Evolutionary conservation across 73 alveolate species (phyloP).

Genomic region (Paramecium tetraurelia): DNA sequence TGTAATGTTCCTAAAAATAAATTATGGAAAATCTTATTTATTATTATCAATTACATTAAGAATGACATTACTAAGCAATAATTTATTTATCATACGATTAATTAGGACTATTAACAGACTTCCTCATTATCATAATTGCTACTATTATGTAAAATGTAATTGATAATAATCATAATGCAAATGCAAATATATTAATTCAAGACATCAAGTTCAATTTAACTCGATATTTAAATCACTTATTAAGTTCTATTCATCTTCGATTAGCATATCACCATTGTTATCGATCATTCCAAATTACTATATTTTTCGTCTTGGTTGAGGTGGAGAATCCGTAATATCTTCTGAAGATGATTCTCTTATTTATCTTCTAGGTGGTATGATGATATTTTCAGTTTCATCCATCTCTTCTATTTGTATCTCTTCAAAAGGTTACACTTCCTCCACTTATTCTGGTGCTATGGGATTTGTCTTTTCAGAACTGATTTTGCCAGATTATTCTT

Average conservation of each 20-base stretch:
- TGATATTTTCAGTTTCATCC: background rate
- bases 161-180: background rate
- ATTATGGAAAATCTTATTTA: too few species aligned
- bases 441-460: background rate
- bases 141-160: background rate
- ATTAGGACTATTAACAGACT: background rate
- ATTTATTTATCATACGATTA: too few species aligned
- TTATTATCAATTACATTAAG: background rate
- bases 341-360: slow-evolving; percentile 3
- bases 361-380: background rate
- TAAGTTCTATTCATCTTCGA: background rate
- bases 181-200: background rate
- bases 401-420: background rate
- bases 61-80: too few species aligned
- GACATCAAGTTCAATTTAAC: background rate
- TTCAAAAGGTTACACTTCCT: background rate
- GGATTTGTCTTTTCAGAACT: background rate
- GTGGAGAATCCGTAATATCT: background rate
- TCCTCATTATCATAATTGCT: background rate
- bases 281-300: background rate
- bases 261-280: background rate
- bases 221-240: background rate
- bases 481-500: background rate
- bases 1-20: too few species aligned
- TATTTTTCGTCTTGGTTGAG: background rate